Conservation (phyloP, 2,329 filamentous ascomycete genomes). For the Botrytis cinerea region DNA sequence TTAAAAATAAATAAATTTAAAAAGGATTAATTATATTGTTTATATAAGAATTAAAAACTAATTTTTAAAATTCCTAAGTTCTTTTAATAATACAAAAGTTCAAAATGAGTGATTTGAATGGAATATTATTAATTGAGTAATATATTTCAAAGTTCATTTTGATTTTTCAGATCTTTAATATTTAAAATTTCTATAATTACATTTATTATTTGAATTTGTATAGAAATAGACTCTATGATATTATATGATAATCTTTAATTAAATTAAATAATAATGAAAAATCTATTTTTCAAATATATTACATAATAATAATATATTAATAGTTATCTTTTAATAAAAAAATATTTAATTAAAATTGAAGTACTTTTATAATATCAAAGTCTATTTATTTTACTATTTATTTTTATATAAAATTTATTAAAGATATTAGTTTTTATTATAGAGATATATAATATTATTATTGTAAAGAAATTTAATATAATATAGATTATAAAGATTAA, state of each 20-base stretch:
- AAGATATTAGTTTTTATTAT: conserved; percentile 28
- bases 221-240: conserved; percentile 18
- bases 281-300: conserved; percentile 7
- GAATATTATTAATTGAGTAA: conserved; percentile 22
- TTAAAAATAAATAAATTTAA: no score
- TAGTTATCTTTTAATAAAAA: conserved; percentile 28
- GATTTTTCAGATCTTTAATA: conserved; percentile 21
- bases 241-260: conserved; percentile 16
- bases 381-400: conserved; percentile 12
- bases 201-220: conserved; percentile 22
- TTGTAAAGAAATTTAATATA: no score
- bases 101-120: conserved; percentile 26
- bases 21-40: no score
- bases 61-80: conserved; percentile 25
- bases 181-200: conserved; percentile 23
- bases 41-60: no score
- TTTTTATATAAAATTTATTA: conserved; percentile 27
- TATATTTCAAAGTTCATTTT: conserved; percentile 25
- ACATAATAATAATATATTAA: conserved; percentile 28
- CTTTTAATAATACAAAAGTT: conserved; percentile 27
- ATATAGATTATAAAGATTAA: no score
- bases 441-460: no score
- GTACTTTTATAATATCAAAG: conserved; percentile 28
- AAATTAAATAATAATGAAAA: conserved; percentile 19
- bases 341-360: conserved; percentile 27